A percentile compares a stretch with the other conserved stretches of the same genome.
Evolutionary conservation across 2,329 filamentous ascomycete genomes (phyloP).

Genomic region (Berkeleyomyces rouxiae): DNA sequence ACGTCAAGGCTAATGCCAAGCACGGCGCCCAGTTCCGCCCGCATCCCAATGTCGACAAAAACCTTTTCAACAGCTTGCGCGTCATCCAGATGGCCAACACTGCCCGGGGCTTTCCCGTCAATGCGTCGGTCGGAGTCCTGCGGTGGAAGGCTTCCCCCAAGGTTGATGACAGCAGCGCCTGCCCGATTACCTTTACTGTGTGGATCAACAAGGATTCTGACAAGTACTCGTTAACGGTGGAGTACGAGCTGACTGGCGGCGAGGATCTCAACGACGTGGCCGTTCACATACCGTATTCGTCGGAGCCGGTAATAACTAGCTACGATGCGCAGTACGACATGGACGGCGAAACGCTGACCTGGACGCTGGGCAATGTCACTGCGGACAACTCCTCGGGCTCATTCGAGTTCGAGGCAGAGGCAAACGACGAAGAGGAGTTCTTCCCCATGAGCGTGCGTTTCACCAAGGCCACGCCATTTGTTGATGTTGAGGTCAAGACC

Average conservation of each 20-base stretch:
- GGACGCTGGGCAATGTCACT: slow-evolving; percentile 77
- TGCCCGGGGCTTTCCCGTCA: slow-evolving; percentile 78
- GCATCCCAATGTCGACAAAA: slow-evolving; percentile 90
- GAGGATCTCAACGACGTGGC: slow-evolving; percentile 69
- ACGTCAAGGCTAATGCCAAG: slow-evolving; percentile 56
- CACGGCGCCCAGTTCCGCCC: slow-evolving; percentile 84
- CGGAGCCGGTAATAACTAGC: slow-evolving; percentile 77
- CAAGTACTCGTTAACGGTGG: slow-evolving; percentile 79
- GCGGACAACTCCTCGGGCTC: slow-evolving; percentile 67
- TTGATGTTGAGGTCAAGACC: slow-evolving; percentile 70
- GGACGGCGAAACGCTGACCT: slow-evolving; percentile 80
- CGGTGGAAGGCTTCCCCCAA: slow-evolving; percentile 81
- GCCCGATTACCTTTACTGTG: slow-evolving; percentile 90
- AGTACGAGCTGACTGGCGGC: slow-evolving; percentile 80
- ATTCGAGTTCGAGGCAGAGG: slow-evolving; percentile 90
- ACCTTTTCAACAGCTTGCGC: slow-evolving; percentile 66
- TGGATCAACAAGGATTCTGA: slow-evolving; percentile 86
- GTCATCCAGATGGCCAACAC: slow-evolving; percentile 80
- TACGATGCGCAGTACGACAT: slow-evolving; percentile 93
- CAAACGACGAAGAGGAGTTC: slow-evolving; percentile 79
- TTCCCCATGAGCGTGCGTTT: slow-evolving; percentile 95
- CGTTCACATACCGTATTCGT: slow-evolving; percentile 73
- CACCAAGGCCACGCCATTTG: slow-evolving; percentile 67
- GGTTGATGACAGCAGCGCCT: slow-evolving; percentile 59
- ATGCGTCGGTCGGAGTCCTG: slow-evolving; percentile 83